Conservation (phyloP, 495 filamentous ascomycete species). For the Aspergillus homomorphus region DNA sequence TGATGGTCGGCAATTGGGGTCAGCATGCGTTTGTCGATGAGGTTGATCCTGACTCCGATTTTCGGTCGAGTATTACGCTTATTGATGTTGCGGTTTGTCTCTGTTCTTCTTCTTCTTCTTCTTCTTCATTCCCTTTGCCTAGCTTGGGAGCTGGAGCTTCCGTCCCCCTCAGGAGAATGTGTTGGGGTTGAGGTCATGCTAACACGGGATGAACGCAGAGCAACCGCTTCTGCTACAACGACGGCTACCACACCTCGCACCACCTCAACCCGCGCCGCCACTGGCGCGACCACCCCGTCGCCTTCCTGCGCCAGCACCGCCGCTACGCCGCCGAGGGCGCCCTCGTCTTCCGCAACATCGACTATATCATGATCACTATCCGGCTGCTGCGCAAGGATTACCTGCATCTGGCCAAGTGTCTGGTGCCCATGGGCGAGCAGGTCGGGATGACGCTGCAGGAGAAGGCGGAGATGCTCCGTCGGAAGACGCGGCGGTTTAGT, state of each 20-base stretch:
- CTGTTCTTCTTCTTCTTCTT: constrained; percentile 7
- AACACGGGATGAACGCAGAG: no score
- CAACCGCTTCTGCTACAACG: constrained; percentile 73
- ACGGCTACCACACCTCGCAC: constrained; percentile 76
- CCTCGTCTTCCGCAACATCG: constrained; percentile 68
- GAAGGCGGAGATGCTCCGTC: constrained; percentile 57
- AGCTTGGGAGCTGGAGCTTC: no score
- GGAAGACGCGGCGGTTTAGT: constrained; percentile 56
- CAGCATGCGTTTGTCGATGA: constrained; percentile 74
- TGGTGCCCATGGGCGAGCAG: constrained; percentile 70
- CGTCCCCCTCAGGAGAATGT: no score
- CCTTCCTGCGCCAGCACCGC: constrained; percentile 61
- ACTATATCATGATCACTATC: constrained; percentile 66
- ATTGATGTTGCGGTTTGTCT: constrained; percentile 66
- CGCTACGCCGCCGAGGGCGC: constrained; percentile 58
- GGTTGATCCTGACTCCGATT: constrained; percentile 64
- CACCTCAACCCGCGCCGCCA: constrained; percentile 70
- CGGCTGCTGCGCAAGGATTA: constrained; percentile 62
- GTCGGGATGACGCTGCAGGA: constrained; percentile 57
- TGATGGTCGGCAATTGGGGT: constrained; percentile 76
- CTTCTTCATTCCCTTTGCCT: constrained; percentile 1
- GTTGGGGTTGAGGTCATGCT: no score
- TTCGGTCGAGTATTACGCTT: constrained; percentile 66
- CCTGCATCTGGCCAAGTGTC: constrained; percentile 54
- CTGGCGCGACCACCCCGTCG: constrained; percentile 69